Evolutionary conservation across 257 asterid species (phyloP).

Genomic region (Solanum virginianum): DNA sequence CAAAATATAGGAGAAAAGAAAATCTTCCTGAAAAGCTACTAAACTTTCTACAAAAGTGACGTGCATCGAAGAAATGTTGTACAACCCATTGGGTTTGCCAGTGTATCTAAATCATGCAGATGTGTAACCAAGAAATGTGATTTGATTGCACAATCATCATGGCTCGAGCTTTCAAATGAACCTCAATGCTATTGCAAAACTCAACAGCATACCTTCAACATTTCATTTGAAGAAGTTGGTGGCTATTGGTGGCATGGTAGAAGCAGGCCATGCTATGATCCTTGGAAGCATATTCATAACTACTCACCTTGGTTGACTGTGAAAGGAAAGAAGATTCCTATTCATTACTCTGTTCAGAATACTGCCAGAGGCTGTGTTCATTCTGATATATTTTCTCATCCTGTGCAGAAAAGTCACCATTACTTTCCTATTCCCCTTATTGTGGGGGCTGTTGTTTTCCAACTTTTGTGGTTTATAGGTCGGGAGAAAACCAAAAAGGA

Average conservation of each 20-base stretch:
- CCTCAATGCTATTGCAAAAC: background rate
- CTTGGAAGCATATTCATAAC: background rate
- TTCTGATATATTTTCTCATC: background rate
- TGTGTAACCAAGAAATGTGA: slow-evolving; percentile 1
- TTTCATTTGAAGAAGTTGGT: background rate
- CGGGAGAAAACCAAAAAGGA: background rate
- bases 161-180: slow-evolving; percentile 9
- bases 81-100: background rate
- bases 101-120: background rate
- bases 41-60: background rate
- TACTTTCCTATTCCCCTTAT: background rate
- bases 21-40: background rate
- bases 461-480: background rate
- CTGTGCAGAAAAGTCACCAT: background rate
- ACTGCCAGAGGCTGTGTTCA: background rate
- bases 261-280: background rate
- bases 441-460: background rate
- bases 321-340: background rate
- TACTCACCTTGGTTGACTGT: background rate
- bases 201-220: background rate
- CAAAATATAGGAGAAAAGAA: background rate
- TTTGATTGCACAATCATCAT: background rate
- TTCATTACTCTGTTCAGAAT: no score
- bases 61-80: background rate
- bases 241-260: background rate